phyloP scores from a whole-genome alignment of 2,329 filamentous ascomycete species.

The Microcyclospora pomicola region DNA sequence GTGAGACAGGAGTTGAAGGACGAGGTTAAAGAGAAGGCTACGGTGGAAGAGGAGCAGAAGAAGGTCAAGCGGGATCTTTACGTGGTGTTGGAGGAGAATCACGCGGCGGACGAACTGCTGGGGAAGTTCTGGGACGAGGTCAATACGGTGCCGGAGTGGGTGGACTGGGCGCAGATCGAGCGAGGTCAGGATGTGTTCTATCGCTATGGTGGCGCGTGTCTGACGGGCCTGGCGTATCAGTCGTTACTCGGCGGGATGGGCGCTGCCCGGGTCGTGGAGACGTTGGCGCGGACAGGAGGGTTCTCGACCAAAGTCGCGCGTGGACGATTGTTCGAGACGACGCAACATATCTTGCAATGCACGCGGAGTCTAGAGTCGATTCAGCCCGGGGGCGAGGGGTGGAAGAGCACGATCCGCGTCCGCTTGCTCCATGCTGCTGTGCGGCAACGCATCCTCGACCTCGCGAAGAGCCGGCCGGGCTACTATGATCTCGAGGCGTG shows the following conservation, averaged over 20 bases:
- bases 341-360: slow-evolving; percentile 61
- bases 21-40: too few relatives aligned
- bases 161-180: slow-evolving; percentile 62
- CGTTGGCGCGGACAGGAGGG: slow-evolving; percentile 58
- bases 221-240: slow-evolving; percentile 52
- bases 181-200: slow-evolving; percentile 67
- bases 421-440: slow-evolving; percentile 56
- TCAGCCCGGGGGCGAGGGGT: slow-evolving; percentile 53
- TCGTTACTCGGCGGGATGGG: slow-evolving; percentile 59
- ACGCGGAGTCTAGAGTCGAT: slow-evolving; percentile 51
- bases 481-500: slow-evolving; percentile 48
- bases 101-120: slow-evolving; percentile 41
- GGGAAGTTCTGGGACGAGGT: slow-evolving; percentile 50
- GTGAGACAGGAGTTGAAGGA: slow-evolving; percentile 1
- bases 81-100: slow-evolving; percentile 45
- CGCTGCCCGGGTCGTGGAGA: slow-evolving; percentile 59
- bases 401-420: slow-evolving; percentile 51
- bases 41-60: slow-evolving; percentile 14
- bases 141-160: slow-evolving; percentile 57
- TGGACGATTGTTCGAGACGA: slow-evolving; percentile 56
- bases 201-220: slow-evolving; percentile 53
- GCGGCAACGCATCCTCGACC: slow-evolving; percentile 47
- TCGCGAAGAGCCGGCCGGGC: slow-evolving; percentile 40
- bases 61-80: slow-evolving; percentile 45
- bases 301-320: slow-evolving; percentile 56